phyloP scores from a whole-genome alignment of 2,329 filamentous ascomycete species.

The Chalaropsis ovoidea region DNA sequence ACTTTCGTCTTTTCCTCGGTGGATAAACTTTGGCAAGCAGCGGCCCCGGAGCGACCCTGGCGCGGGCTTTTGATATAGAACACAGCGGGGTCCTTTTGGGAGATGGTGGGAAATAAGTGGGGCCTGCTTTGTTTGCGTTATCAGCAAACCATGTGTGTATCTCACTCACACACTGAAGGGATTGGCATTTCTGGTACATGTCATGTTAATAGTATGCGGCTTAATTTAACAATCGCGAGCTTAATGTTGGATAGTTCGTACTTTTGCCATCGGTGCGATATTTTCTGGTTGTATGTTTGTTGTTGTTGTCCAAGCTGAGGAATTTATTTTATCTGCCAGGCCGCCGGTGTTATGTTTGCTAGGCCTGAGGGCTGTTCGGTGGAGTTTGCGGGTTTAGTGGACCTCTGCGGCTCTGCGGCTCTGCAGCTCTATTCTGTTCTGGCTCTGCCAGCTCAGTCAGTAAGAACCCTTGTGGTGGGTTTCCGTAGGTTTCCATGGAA shows the following conservation, averaged over 20 bases:
- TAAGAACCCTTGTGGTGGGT: too few species aligned
- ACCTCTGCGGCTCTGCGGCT: background rate
- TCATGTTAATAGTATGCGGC: background rate
- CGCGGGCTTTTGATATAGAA: background rate
- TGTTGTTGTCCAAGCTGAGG: background rate
- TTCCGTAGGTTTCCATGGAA: background rate
- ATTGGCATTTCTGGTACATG: too few species aligned
- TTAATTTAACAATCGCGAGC: background rate
- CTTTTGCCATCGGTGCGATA: background rate
- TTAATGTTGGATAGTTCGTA: background rate
- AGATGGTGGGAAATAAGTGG: background rate
- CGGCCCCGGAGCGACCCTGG: background rate
- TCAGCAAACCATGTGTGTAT: background rate
- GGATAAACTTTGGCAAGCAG: conserved; percentile 4
- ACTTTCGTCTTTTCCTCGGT: conserved; percentile 9
- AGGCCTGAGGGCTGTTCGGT: too few species aligned
- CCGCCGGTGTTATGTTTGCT: too few species aligned
- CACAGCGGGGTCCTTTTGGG: background rate
- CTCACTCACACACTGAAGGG: too few species aligned
- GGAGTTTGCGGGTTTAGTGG: too few species aligned
- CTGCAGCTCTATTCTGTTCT: too few species aligned
- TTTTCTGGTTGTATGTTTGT: background rate
- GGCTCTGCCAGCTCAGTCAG: too few species aligned
- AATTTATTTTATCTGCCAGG: too few species aligned
- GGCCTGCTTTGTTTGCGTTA: background rate